Conservation (phyloP, 106 monocot species). For the Cymbidium sinense region DNA sequence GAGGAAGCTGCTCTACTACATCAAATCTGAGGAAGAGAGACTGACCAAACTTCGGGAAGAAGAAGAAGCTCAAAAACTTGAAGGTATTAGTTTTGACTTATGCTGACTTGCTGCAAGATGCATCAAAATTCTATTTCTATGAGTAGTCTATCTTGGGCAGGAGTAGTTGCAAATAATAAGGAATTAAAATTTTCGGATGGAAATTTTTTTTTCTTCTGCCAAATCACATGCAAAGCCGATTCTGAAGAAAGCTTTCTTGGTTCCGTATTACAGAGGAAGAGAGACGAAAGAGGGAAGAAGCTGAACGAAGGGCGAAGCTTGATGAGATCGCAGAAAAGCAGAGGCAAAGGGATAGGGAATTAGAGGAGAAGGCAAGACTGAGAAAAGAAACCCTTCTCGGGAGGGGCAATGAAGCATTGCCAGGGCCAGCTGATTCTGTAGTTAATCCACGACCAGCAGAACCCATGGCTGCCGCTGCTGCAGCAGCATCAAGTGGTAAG, state of each 20-base stretch:
- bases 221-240: too few relatives aligned
- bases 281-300: conserved; percentile 77
- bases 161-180: too few relatives aligned
- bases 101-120: too few relatives aligned
- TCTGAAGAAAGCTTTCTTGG: too few relatives aligned
- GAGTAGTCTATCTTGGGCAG: too few relatives aligned
- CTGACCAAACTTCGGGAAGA: conserved; percentile 59
- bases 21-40: conserved; percentile 74
- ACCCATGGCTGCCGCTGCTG: conserved; percentile 21
- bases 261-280: conserved; percentile 59
- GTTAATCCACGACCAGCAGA: conserved; percentile 6
- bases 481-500: background rate
- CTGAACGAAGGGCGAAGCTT: conserved; percentile 75
- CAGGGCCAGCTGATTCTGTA: conserved; percentile 17
- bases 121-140: too few relatives aligned
- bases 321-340: conserved; percentile 86
- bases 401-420: conserved; percentile 14
- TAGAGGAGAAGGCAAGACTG: conserved; percentile 69
- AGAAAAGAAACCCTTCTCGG: conserved; percentile 43
- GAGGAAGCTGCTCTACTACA: conserved; percentile 66
- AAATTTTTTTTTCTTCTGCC: too few relatives aligned
- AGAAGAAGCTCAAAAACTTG: conserved; percentile 75
- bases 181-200: too few relatives aligned
- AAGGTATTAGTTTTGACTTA: conserved; percentile 36
- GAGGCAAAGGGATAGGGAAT: conserved; percentile 75